Evolutionary conservation across 768 basidiomycete genomes (phyloP), one percentile per base, ranked within the genome.

Genomic region (Dioszegia aurantiaca): DNA sequence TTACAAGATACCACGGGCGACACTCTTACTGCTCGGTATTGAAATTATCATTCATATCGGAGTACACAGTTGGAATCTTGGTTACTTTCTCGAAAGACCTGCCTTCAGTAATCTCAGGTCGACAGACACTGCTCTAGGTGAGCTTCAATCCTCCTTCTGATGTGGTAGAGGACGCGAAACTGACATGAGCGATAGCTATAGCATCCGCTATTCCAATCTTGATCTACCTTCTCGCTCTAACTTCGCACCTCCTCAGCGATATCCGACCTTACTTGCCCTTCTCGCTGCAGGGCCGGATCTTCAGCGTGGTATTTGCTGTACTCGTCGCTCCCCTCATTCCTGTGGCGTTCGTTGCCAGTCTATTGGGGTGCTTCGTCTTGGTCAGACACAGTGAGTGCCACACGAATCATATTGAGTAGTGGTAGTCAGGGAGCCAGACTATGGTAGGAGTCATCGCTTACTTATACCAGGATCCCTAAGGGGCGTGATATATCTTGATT

Each of bases 241-340:
- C 58, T 10, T 60, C 55, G 3, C 45, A 60, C 37, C 36, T 60
- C 48, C 47, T 63, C n/a, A 23, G 41, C 36, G 51, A 39, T 27
- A 3, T 57, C 6, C 54, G 58, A 5, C 24, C 56, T 1, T 10
- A 40, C 27, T 37, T 64, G 12, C 60, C 62, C 9, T 10, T 30
- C 9, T 12, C 30, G 4, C 43, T 57, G 19, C 52, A 45, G 33
- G 49, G 56, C 14, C 27, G 17, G 3, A 4, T 28, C 5, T 37
- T 49, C 4, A 56, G 37, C 5, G 27, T 56, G n/a, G 19, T 49
- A 1, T 64, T 51, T 31, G 52, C 40, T 11, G 26, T 52, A 1
- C 26, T 68, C 1, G 17, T 60, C 24, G 51, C 56, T 2, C 66
- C 66, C 1, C 49, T 68, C 26, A 39, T 68, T 6, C 66, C 66